These are phyloP conservation scores for Trichophyton simii DNA, from an alignment of 2,329 filamentous ascomycete genomes.

Conservation along the genomic window DNA sequence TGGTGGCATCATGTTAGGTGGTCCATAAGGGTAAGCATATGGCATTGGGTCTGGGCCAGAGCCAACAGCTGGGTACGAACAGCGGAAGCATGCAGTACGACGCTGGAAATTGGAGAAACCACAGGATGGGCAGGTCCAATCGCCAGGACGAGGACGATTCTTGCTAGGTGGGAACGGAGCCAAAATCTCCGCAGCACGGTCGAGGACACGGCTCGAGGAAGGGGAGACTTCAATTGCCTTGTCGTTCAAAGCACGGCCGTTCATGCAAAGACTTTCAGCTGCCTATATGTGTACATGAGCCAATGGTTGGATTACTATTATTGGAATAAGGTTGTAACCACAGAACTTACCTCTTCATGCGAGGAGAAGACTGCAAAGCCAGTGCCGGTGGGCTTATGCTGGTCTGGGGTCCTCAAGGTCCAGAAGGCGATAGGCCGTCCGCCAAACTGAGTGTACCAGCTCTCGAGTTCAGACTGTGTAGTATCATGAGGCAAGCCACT, in stretches of 20 bases:
- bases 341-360: slow-evolving; percentile 76
- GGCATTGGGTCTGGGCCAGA: slow-evolving; percentile 63
- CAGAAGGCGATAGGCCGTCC: slow-evolving; percentile 97
- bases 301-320: slow-evolving; percentile 8
- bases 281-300: slow-evolving; percentile 46
- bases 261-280: slow-evolving; percentile 97
- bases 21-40: slow-evolving; percentile 46
- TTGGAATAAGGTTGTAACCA: neutral
- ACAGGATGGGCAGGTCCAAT: slow-evolving; percentile 98
- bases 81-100: slow-evolving; percentile 95
- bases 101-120: slow-evolving; percentile 99
- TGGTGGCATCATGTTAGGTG: slow-evolving; percentile 68
- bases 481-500: slow-evolving; percentile 95
- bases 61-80: slow-evolving; percentile 92
- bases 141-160: slow-evolving; percentile 89
- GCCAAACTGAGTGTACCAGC: slow-evolving; percentile 98
- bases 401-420: slow-evolving; percentile 93
- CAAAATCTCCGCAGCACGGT: slow-evolving; percentile 88
- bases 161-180: slow-evolving; percentile 97
- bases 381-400: slow-evolving; percentile 98
- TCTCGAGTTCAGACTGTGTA: slow-evolving; percentile 95
- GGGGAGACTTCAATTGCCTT: slow-evolving; percentile 98
- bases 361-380: slow-evolving; percentile 98
- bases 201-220: slow-evolving; percentile 89
- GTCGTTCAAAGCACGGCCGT: slow-evolving; percentile 91